Evolutionary conservation across 2,329 filamentous ascomycete genomes (phyloP).

Genomic region (Aspergillus jensenii): DNA sequence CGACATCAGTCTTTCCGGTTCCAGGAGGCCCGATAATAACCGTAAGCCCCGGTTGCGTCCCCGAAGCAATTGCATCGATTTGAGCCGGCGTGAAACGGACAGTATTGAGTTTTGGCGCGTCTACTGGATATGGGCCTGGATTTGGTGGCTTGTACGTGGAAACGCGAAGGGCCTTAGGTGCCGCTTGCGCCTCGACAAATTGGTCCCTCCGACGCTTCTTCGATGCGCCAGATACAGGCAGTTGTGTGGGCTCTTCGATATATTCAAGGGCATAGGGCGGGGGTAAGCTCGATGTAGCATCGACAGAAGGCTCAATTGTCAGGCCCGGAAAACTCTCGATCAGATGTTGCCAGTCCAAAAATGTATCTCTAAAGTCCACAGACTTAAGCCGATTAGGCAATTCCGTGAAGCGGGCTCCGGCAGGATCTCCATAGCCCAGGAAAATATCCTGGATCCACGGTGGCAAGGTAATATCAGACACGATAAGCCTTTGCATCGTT

Average conservation of each 20-base stretch:
- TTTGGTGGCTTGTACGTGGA: conserved; percentile 89
- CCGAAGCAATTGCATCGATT: conserved; percentile 88
- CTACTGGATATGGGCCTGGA: conserved; percentile 82
- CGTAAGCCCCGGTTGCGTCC: conserved; percentile 89
- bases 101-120: conserved; percentile 76
- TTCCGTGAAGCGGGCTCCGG: conserved; percentile 81
- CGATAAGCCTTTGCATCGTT: conserved; percentile 80
- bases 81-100: conserved; percentile 90
- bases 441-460: conserved; percentile 96
- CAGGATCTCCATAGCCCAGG: conserved; percentile 92
- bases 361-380: conserved; percentile 90
- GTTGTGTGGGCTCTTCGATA: conserved; percentile 52
- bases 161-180: conserved; percentile 70
- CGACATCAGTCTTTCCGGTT: conserved; percentile 98
- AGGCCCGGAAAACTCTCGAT: conserved; percentile 86
- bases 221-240: conserved; percentile 60
- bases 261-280: conserved; percentile 85
- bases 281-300: conserved; percentile 70
- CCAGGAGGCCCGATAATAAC: conserved; percentile 93
- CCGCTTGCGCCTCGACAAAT: conserved; percentile 64
- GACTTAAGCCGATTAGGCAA: conserved; percentile 74
- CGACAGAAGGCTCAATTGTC: conserved; percentile 74
- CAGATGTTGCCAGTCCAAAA: conserved; percentile 92
- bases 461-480: conserved; percentile 82
- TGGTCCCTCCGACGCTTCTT: conserved; percentile 86